Evolutionary conservation across 768 basidiomycete genomes (phyloP), one percentile per base, ranked within the genome.

Genomic region (Neoboletus magnificus): DNA sequence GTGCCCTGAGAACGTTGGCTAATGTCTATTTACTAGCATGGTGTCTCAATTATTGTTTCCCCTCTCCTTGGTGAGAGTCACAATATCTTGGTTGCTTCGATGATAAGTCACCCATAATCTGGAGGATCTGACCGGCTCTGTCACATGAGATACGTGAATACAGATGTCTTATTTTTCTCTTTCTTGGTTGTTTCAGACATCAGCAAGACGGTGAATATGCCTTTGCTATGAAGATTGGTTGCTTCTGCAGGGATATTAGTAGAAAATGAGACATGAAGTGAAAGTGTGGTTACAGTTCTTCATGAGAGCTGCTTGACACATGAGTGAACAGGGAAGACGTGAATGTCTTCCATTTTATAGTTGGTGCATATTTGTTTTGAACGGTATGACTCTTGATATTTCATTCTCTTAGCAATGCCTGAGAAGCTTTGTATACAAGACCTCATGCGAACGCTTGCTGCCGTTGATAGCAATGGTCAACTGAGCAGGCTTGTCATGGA

Each of bases 401-500:
- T 18, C 6, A 11, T 4, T 16, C n/a, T 29, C 43, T 27, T 56
- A 90, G 90, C 84, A 29, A 93, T 91, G 1, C 91, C 92, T 0
- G 92, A 94, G 66, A 84, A 82, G 49, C 73, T 92, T 40, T 79
- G 78, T 47, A 80, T 75, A 0, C 42, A 72, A 9, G 82, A 86
- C 11, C 82, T 91, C 51, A 68, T 77, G 53, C 68, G 68, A 32
- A 67, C 84, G 0, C 72, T 94, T 27, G 69, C 73, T 7, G 69
- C 64, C 2, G 65, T 86, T 15, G 75, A 90, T 57, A 65, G 74
- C n/a, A 76, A 83, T 16, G 74, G 77, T 10, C 77, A 82, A 51
- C 72, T 93, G 4, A 87, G 86, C 56, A 77, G 91, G 8, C 74
- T 94, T 6, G 88, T 93, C 13, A 79, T 93, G 3, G 91, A 93